Percentiles rank a stretch among this genome's conserved stretches.
Conservation (phyloP, 306 rosid species). For the Pyrus bretschneideri region DNA sequence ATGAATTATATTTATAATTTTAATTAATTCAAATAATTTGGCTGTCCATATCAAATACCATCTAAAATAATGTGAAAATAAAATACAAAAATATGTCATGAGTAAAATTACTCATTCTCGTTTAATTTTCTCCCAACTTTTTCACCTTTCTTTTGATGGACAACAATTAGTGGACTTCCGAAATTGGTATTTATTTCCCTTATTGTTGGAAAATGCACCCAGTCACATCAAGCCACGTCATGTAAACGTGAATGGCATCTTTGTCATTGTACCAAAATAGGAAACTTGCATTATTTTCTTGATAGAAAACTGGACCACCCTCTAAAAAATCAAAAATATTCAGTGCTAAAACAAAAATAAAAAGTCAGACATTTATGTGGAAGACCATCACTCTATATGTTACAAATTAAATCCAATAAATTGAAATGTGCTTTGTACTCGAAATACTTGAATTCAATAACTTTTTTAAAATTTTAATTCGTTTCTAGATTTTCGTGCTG, state of each 20-base stretch:
- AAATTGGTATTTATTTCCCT: background rate
- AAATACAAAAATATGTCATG: accelerated
- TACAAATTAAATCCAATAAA: background rate
- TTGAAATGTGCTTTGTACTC: background rate
- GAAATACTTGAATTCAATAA: background rate
- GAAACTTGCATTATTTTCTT: background rate
- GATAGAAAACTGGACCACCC: background rate
- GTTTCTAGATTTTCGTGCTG: background rate
- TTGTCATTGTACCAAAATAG: background rate
- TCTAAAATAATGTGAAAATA: no score
- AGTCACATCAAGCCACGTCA: slow-evolving; percentile 10
- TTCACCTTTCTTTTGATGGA: no score
- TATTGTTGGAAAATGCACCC: background rate
- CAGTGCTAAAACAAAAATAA: background rate
- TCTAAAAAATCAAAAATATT: background rate
- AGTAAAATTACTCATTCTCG: no score
- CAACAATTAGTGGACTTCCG: no score
- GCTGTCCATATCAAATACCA: no score
- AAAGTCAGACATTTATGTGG: background rate
- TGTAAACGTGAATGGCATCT: background rate
- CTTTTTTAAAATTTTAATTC: background rate
- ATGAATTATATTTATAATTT: no score
- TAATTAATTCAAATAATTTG: no score
- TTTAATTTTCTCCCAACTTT: no score
- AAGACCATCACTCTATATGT: background rate